A percentile compares a stretch with the other conserved stretches of the same genome.
These are phyloP conservation scores for Grosmannia serpens DNA, from an alignment of 2,329 filamentous ascomycete species.

Conservation along the genomic window DNA sequence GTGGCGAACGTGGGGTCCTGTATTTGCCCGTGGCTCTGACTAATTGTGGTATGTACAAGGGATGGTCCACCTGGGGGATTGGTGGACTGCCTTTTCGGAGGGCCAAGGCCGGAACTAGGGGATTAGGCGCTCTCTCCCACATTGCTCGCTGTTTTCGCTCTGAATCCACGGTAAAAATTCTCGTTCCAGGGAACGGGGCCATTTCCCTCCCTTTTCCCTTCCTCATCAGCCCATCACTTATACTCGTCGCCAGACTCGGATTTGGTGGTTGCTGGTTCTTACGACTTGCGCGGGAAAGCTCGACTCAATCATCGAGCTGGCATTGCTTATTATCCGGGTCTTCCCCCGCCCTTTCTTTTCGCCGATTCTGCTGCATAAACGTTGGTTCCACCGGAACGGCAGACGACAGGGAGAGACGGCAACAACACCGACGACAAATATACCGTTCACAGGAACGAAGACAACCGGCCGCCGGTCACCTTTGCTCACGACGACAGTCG, in stretches of 20 bases:
- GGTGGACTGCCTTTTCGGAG: neutral
- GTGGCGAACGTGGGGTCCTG: neutral
- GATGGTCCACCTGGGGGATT: neutral
- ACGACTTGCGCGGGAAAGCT: neutral
- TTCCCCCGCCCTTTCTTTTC: neutral
- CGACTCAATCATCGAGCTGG: neutral
- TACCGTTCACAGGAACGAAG: neutral
- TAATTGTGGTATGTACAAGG: constrained; percentile 2
- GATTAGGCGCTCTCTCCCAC: constrained; percentile 1
- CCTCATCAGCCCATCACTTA: neutral
- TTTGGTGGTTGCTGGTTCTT: neutral
- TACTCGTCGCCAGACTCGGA: neutral
- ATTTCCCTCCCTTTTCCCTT: neutral
- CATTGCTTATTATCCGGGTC: neutral
- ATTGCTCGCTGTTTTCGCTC: neutral
- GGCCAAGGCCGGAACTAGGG: neutral
- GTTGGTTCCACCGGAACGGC: neutral
- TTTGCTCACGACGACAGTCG: neutral
- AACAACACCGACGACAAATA: neutral
- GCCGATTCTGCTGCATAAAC: neutral
- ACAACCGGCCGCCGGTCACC: neutral
- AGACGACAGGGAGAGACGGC: neutral
- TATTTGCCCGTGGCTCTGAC: neutral
- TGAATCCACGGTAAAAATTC: constrained; percentile 1
- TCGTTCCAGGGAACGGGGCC: neutral